Evolutionary conservation across 441 rosid genomes (phyloP), one percentile per base, ranked within the genome.

Genomic region (Isatis lusitanica): DNA sequence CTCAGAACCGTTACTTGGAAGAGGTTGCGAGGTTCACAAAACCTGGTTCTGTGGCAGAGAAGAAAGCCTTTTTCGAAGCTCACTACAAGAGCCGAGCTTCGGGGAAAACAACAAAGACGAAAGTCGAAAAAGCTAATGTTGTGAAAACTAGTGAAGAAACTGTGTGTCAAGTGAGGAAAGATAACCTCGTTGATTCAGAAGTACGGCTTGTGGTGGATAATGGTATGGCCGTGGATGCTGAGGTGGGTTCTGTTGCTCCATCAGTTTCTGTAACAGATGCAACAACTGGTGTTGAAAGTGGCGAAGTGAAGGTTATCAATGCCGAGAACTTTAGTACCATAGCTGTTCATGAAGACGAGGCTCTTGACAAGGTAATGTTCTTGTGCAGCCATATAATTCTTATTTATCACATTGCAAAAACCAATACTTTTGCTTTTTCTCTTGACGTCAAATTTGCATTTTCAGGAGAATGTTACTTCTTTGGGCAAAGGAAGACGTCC

Each of bases 31-130:
- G 81, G 75, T 86, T 83, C 53, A 86, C 96, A 1, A 92, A 83
- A 77, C 97, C 97, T 36, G 99, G 99, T 53, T 83, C 94, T 74
- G 98, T 96, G 62, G 99, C 99, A 38, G 80, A 89, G 81, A 96
- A 85, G 92, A 93, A 78, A 73, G 98, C 97, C 9, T 93, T 79
- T 66, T 96, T 93, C 47, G 98, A 93, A 83, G 96, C 89, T 72
- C 94, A 87, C 78, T 91, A 84, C 82, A 90, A 86, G 87, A 85
- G 70, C 73, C 85, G 88, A 80, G 97, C 98, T 66, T 87, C 90
- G 47, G 73, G 78, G 79, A 90, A 79, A 73, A 85, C 84, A 13
- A 80, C 82, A 6, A 80, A 87, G 58, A 53, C 68, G 79, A 57
- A 63, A 39, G 66, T 55, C 5, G 82, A 85, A 73, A 80, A 84